These are phyloP conservation scores for Hypoxylon rickii DNA, from an alignment of 495 filamentous ascomycete species.

Conservation along the genomic window DNA sequence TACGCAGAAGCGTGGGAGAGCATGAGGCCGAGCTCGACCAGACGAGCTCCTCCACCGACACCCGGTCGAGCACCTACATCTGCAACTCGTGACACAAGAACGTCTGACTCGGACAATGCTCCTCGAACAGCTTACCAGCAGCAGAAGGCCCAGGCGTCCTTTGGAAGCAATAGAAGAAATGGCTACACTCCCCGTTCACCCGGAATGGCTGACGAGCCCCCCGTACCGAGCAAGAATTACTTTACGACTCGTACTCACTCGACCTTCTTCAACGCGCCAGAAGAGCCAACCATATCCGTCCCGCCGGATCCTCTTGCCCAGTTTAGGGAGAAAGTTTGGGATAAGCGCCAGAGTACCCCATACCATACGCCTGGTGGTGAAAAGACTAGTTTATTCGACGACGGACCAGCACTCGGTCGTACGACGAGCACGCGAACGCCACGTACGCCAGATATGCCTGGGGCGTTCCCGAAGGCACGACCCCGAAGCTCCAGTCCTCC, in stretches of 20 bases:
- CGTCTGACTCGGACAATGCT: constrained; percentile 4
- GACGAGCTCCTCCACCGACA: constrained; percentile 13
- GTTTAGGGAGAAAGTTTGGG: constrained; percentile 48
- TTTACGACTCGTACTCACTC: constrained; percentile 44
- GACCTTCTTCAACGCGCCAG: constrained; percentile 40
- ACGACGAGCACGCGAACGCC: constrained; percentile 30
- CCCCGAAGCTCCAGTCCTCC: constrained; percentile 34
- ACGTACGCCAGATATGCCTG: constrained; percentile 26
- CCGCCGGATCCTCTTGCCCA: constrained; percentile 50
- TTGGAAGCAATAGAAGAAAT: constrained; percentile 43
- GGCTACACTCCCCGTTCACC: constrained; percentile 49
- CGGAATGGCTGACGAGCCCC: constrained; percentile 48
- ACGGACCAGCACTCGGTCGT: constrained; percentile 27
- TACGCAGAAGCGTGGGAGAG: constrained; percentile 39
- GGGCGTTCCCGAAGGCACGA: constrained; percentile 21
- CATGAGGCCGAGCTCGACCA: constrained; percentile 30
- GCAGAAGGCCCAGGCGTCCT: constrained; percentile 49
- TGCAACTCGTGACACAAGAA: constrained; percentile 25
- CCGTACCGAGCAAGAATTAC: constrained; percentile 47
- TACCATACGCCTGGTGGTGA: constrained; percentile 74
- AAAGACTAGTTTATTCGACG: constrained; percentile 61
- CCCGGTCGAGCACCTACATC: constrained; percentile 37
- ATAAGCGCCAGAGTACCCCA: constrained; percentile 65
- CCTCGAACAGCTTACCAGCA: constrained; percentile 49
- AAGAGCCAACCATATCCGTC: constrained; percentile 30